Conservation (phyloP, 371 early-diverging fungal genomes). For the Mucor irregularis region DNA sequence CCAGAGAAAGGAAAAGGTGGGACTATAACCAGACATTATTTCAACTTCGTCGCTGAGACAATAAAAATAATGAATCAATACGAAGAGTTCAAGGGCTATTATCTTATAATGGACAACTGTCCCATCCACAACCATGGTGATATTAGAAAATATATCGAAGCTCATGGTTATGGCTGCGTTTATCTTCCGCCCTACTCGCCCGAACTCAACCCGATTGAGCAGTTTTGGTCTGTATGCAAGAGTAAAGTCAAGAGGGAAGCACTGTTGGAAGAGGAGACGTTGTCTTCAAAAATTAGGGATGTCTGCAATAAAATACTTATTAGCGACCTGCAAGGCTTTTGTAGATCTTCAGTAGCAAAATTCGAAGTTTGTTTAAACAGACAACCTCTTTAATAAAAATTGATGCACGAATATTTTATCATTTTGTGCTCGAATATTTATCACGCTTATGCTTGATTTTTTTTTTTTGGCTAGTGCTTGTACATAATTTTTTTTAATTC, state of each 20-base stretch:
- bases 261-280: constrained; percentile 13
- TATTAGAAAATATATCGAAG: constrained; percentile 13
- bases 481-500: too few relatives aligned
- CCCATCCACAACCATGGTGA: constrained; percentile 14
- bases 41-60: constrained; percentile 7
- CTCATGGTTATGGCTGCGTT: constrained; percentile 21
- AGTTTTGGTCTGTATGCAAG: constrained; percentile 22
- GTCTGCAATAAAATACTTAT: constrained; percentile 4
- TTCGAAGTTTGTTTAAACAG: constrained; percentile 16
- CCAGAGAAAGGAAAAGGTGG: constrained; percentile 8
- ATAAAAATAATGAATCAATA: constrained; percentile 11
- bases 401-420: too few relatives aligned
- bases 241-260: constrained; percentile 9
- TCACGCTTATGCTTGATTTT: too few relatives aligned
- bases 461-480: too few relatives aligned
- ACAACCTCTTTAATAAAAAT: background rate
- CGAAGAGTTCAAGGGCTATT: constrained; percentile 13
- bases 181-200: constrained; percentile 25
- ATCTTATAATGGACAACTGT: constrained; percentile 25
- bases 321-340: constrained; percentile 12
- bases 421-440: too few relatives aligned
- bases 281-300: constrained; percentile 3
- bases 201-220: constrained; percentile 20
- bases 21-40: constrained; percentile 20
- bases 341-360: constrained; percentile 11